Percentiles rank a stretch among this genome's conserved stretches.
Evolutionary conservation across 176 grass and related monocot species (phyloP).

Genomic region (Oryza australiensis): DNA sequence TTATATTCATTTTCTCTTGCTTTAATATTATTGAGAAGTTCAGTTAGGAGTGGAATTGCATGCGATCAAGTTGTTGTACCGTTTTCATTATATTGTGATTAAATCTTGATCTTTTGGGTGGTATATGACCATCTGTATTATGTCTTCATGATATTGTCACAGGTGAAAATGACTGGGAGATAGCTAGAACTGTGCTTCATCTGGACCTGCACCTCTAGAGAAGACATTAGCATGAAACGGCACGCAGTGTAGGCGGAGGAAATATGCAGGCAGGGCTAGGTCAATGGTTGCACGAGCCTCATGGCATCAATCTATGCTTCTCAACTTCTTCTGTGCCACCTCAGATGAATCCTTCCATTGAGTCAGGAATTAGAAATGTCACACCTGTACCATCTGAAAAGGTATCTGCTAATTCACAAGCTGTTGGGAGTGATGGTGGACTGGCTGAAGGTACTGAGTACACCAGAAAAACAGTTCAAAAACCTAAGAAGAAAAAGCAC

Average conservation of each 20-base stretch:
- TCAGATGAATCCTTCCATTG: conserved; percentile 31
- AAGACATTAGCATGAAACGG: background rate
- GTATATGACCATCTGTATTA: conserved; percentile 27
- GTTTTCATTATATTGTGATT: conserved; percentile 3
- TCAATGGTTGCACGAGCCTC: conserved; percentile 13
- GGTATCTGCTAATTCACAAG: conserved; percentile 21
- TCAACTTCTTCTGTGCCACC: conserved; percentile 7
- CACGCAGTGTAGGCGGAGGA: background rate
- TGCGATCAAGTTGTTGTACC: background rate
- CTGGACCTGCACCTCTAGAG: background rate
- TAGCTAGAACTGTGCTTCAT: conserved; percentile 10
- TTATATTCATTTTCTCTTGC: too few relatives aligned
- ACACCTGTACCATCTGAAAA: conserved; percentile 27
- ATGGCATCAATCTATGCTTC: conserved; percentile 39
- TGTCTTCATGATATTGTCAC: conserved; percentile 20
- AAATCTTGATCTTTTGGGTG: background rate
- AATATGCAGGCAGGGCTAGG: conserved; percentile 21
- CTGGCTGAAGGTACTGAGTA: too few relatives aligned
- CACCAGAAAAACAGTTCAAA: conserved; percentile 49
- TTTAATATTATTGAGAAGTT: too few relatives aligned
- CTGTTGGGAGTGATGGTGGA: too few relatives aligned
- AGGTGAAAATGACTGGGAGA: conserved; percentile 14
- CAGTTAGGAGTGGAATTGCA: too few relatives aligned
- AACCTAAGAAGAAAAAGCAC: conserved; percentile 66
- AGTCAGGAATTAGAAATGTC: background rate